Base-by-base conservation (phyloP, 495 filamentous ascomycete species). In the Corynascus novoguineensis region DNA sequence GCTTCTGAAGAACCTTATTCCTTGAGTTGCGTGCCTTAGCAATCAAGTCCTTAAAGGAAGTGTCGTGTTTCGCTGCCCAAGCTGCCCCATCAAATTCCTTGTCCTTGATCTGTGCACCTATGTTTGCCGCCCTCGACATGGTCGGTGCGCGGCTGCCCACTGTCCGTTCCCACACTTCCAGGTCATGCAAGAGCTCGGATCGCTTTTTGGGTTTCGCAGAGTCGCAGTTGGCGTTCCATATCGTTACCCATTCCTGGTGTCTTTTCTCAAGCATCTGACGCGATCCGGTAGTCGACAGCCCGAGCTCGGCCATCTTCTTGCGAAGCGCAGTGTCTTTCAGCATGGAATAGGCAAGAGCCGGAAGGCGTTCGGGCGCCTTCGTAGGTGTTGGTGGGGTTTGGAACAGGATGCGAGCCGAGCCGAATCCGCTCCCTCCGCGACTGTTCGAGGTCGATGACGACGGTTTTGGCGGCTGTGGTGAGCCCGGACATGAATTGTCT, bases 181-280 rank as follows among this genome's bases (percentile, higher is more conserved):
- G 65, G 53, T 96, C 92, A 6, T 78, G 79, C 28, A 93, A 66
- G 7, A 98, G 64, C 46, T 92, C 85, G 4, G 73, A 68, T 60
- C 88, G 89, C 5, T 77, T 71, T 63, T 86, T 86, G 1, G 89
- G 90, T 4, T 70, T 73, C 52, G 78, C 81, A 3, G 90, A 86
- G 68, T 99, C 93, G 70, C 89, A 92, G 61, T 97, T 97, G 14
- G 95, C 89, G 68, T 99, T 99, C 86, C 89, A 97, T 25, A 97
- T 67, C 41, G 92, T 97, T 61, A 92, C 77, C 91, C 91, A 99
- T 72, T 99, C 93, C 1, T 81, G 88, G 61, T 97, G 91, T 55
- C 93, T 81, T 61, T 78, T 81, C 64, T 93, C 85, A 25, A 97
- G 69, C 8, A 89, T 73, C 38, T 76, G 74, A 38, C 81, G 81